Evolutionary conservation across 108 stramenopile genomes (phyloP).

Genomic region (Skeletonema potamos): DNA sequence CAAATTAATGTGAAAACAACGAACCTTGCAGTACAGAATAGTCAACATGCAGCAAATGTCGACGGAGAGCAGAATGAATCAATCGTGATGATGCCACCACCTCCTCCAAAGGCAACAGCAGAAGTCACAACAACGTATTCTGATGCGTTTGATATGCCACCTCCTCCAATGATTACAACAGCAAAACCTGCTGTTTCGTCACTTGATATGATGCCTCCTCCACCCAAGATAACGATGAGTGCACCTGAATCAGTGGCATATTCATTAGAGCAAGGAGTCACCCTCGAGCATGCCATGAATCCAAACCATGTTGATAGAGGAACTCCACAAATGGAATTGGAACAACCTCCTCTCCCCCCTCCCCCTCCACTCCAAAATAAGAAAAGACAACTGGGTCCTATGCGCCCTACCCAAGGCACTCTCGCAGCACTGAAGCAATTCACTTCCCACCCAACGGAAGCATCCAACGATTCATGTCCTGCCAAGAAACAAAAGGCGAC

Average conservation of each 20-base stretch:
- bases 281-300: background rate
- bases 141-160: background rate
- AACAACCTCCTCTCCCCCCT: background rate
- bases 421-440: constrained; percentile 31
- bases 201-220: background rate
- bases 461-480: background rate
- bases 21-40: background rate
- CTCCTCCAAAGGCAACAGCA: constrained; percentile 3
- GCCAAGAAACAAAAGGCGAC: constrained; percentile 2
- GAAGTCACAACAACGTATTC: background rate
- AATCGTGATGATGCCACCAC: constrained; percentile 34
- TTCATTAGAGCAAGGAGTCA: background rate
- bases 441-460: background rate
- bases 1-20: background rate
- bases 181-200: background rate
- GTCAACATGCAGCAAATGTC: background rate
- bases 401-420: constrained; percentile 18
- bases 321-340: background rate
- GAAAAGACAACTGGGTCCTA: constrained; percentile 15
- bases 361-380: background rate
- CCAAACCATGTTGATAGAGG: no score
- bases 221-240: background rate
- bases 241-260: background rate
- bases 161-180: background rate
- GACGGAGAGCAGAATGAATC: constrained; percentile 4